phyloP scores from a whole-genome alignment of 129 eudicot genomes.

The Flaveria sonorensis region DNA sequence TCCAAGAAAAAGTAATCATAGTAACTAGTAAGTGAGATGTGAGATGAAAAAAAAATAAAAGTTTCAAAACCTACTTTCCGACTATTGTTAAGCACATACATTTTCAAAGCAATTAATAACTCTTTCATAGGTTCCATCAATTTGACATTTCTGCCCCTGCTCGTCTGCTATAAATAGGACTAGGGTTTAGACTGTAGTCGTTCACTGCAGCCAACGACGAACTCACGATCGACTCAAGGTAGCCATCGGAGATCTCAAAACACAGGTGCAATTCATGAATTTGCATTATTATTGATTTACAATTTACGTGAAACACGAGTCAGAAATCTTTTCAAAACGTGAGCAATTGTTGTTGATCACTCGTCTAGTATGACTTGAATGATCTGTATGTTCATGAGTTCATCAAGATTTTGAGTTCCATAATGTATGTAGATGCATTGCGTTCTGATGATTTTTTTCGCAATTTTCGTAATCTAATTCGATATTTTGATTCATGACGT shows the following conservation, averaged over 20 bases:
- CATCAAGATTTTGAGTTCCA: not conserved
- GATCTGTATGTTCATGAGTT: not conserved
- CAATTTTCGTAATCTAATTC: not conserved
- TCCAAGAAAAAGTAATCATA: not conserved
- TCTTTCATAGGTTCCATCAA: not conserved
- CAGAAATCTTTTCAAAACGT: not conserved
- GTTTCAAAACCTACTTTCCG: not conserved
- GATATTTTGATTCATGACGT: not conserved
- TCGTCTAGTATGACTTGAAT: not conserved
- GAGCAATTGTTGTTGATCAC: slow-evolving; percentile 6
- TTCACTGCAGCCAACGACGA: slow-evolving; percentile 25
- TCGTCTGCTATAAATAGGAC: slow-evolving; percentile 17
- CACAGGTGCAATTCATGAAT: not conserved
- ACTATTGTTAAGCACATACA: not conserved
- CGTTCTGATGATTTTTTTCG: not conserved
- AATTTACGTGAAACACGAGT: not conserved
- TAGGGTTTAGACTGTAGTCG: slow-evolving; percentile 20
- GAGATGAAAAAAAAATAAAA: not conserved
- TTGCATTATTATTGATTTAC: slow-evolving; percentile 5
- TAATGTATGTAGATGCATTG: not conserved
- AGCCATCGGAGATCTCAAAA: slow-evolving; percentile 18
- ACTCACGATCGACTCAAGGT: slow-evolving; percentile 12
- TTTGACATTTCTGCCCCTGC: slow-evolving; percentile 4
- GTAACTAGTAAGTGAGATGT: not conserved
- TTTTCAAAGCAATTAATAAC: not conserved